These are phyloP conservation scores for Leonotis leonurus DNA, from an alignment of 257 asterid species.

Conservation along the genomic window DNA sequence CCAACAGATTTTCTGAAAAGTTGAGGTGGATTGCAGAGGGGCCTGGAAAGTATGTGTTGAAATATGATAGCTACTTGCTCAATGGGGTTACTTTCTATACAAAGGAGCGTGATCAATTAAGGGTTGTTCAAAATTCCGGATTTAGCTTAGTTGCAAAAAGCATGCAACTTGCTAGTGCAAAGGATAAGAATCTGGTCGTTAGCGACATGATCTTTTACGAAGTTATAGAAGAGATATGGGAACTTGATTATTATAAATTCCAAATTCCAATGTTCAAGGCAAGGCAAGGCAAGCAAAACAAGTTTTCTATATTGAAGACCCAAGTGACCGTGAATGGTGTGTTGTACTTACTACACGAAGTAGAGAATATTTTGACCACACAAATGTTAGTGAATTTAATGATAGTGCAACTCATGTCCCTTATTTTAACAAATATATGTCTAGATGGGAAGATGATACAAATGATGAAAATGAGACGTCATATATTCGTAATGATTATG, in stretches of 20 bases:
- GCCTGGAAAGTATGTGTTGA: too few species aligned
- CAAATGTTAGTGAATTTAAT: not conserved
- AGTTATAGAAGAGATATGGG: not conserved
- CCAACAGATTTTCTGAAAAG: too few species aligned
- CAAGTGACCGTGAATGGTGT: not conserved
- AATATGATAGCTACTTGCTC: not conserved
- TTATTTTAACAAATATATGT: too few species aligned
- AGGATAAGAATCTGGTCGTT: not conserved
- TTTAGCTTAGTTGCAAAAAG: not conserved
- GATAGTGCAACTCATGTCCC: too few species aligned
- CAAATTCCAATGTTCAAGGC: not conserved
- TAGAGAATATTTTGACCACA: not conserved
- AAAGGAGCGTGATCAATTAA: not conserved
- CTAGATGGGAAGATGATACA: not conserved
- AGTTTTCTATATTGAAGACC: too few species aligned
- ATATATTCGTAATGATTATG: too few species aligned
- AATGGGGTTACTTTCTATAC: not conserved
- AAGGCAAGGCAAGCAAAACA: too few species aligned
- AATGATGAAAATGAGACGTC: too few species aligned
- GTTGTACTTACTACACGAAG: not conserved
- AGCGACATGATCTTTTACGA: too few species aligned
- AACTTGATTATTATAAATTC: not conserved
- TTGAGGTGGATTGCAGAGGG: not conserved
- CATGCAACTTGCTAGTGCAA: too few species aligned
- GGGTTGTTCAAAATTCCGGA: not conserved